phyloP scores from a whole-genome alignment of 495 filamentous ascomycete genomes.

The Parathielavia hyrcaniae region DNA sequence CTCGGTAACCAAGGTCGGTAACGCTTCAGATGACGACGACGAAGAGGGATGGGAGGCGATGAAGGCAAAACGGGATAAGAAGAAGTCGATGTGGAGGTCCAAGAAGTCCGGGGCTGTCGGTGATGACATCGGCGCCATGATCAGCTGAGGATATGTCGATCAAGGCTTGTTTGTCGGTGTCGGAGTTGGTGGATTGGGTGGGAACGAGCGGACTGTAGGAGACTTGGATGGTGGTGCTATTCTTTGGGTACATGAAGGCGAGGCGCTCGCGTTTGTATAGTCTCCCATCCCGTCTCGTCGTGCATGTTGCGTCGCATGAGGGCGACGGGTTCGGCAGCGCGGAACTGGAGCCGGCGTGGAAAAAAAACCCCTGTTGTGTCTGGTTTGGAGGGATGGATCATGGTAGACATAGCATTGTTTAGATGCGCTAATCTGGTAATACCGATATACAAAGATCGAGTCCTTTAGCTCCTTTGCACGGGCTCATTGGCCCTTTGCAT shows the following conservation, averaged over 20 bases:
- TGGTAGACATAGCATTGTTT: conserved; percentile 34
- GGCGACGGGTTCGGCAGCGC: neutral
- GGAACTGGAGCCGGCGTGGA: neutral
- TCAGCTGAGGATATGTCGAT: conserved; percentile 28
- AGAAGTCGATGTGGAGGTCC: conserved; percentile 64
- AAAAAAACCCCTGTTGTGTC: neutral
- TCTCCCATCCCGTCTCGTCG: neutral
- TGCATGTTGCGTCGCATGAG: neutral
- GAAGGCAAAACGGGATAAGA: conserved; percentile 76
- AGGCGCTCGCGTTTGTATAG: conserved; percentile 8
- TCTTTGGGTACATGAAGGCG: neutral
- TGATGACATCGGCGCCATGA: conserved; percentile 37
- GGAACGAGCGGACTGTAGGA: neutral
- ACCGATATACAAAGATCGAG: conserved; percentile 14
- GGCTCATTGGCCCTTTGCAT: neutral
- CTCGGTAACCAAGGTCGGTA: conserved; percentile 29
- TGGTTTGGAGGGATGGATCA: conserved; percentile 25
- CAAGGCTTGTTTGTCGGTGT: neutral
- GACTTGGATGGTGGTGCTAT: neutral
- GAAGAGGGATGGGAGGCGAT: conserved; percentile 79
- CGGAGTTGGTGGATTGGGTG: neutral
- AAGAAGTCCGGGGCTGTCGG: conserved; percentile 52
- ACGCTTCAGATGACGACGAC: conserved; percentile 63
- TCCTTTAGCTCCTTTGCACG: neutral
- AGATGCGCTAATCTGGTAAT: conserved; percentile 36